These are phyloP conservation scores for Lipomyces starkeyi DNA, from an alignment of 805 yeast genomes.

Conservation along the genomic window DNA sequence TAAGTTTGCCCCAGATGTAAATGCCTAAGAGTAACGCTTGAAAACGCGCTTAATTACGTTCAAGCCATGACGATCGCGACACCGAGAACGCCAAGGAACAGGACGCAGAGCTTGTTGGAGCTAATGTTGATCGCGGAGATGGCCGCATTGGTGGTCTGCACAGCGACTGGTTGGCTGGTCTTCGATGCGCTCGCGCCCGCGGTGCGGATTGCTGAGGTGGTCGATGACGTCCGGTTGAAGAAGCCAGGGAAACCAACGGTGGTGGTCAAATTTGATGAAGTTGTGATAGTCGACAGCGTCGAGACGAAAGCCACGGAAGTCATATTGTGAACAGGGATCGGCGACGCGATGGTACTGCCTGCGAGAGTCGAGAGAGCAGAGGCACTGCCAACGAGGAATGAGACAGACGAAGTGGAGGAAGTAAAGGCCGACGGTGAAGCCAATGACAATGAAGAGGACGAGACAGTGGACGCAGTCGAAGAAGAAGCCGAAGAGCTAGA, in stretches of 20 bases:
- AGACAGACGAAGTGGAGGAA: conserved; percentile 41
- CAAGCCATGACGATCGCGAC: not conserved
- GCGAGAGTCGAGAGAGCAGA: not conserved
- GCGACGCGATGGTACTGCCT: conserved; percentile 1
- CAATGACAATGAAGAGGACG: not conserved
- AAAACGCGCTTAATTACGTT: not conserved
- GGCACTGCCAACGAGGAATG: not conserved
- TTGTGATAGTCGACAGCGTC: not conserved
- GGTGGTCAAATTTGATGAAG: conserved; percentile 3
- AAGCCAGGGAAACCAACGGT: not conserved
- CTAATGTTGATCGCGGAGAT: not conserved
- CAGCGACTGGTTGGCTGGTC: conserved; percentile 1
- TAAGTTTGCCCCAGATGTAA: too few relatives aligned
- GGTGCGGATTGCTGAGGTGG: conserved; percentile 4
- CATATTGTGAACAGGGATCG: conserved; percentile 4
- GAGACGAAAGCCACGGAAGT: not conserved
- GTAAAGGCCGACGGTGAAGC: not conserved
- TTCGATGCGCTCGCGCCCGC: conserved; percentile 4
- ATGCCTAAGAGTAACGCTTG: too few relatives aligned
- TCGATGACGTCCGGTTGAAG: not conserved
- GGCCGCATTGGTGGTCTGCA: conserved; percentile 2
- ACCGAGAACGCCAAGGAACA: not conserved
- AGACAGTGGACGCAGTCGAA: not conserved
- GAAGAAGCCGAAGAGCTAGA: not conserved
- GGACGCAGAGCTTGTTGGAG: conserved; percentile 2